Percentiles rank a stretch among this genome's conserved stretches.
phyloP scores from a whole-genome alignment of 768 basidiomycete species.

The Lactarius hatsudake region DNA sequence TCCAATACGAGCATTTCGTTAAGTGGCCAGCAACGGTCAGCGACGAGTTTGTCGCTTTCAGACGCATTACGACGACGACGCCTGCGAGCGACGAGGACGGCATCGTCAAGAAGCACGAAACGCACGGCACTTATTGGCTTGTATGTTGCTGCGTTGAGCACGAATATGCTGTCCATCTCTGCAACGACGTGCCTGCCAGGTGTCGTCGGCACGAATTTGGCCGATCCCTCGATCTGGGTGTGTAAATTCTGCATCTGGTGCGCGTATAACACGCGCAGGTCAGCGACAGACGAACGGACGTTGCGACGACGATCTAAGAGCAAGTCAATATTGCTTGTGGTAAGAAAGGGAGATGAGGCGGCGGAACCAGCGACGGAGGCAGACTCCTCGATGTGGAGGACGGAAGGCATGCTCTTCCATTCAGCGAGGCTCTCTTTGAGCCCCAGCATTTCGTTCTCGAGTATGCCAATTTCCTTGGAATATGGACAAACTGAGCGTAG shows the following conservation, averaged over 20 bases:
- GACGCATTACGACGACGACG: constrained; percentile 60
- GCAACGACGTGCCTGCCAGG: constrained; percentile 89
- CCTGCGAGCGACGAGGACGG: constrained; percentile 82
- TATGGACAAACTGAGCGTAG: constrained; percentile 94
- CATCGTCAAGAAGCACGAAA: constrained; percentile 89
- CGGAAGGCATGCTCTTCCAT: constrained; percentile 94
- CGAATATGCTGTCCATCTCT: constrained; percentile 78
- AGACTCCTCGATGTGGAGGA: constrained; percentile 85
- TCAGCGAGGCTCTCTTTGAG: constrained; percentile 92
- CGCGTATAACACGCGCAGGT: constrained; percentile 90
- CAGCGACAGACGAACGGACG: constrained; percentile 89
- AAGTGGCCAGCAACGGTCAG: constrained; percentile 90
- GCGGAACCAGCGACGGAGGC: constrained; percentile 56
- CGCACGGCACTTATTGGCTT: constrained; percentile 84
- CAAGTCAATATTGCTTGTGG: neutral
- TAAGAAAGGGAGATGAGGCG: constrained; percentile 17
- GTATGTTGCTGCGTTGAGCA: constrained; percentile 93
- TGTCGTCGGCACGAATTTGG: constrained; percentile 89
- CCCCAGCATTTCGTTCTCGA: constrained; percentile 98
- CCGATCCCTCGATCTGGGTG: constrained; percentile 86
- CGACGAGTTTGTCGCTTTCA: constrained; percentile 74
- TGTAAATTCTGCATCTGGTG: constrained; percentile 93
- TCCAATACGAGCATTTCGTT: constrained; percentile 94
- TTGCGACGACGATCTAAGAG: constrained; percentile 51
- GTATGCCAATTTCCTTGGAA: constrained; percentile 96